These are phyloP conservation scores for Candida labiduridarum DNA, from an alignment of 1,139 yeast species.

Conservation along the genomic window DNA sequence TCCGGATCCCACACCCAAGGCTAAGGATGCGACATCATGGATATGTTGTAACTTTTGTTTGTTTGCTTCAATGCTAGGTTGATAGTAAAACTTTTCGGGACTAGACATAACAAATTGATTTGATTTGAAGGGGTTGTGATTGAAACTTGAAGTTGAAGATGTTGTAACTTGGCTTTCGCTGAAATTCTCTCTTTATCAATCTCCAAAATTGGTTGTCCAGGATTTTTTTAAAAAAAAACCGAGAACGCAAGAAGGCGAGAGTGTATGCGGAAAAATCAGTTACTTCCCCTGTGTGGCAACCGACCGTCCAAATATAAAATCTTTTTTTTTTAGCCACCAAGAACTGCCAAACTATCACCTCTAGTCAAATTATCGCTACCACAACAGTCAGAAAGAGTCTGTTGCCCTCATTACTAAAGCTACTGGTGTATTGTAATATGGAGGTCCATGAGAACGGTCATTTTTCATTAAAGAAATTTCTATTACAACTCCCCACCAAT, in stretches of 20 bases:
- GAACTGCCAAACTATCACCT: neutral
- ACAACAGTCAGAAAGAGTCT: neutral
- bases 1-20: slow-evolving; percentile 74
- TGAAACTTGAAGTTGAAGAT: neutral
- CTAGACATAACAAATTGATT: slow-evolving; percentile 2
- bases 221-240: neutral
- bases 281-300: neutral
- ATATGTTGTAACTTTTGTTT: slow-evolving; percentile 49
- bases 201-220: neutral
- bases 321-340: slow-evolving; percentile 7
- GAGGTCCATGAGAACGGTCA: slow-evolving; percentile 9
- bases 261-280: neutral
- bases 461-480: slow-evolving; percentile 23
- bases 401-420: neutral
- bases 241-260: neutral
- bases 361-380: neutral
- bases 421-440: slow-evolving; percentile 2
- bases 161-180: neutral
- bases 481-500: slow-evolving; percentile 36
- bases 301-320: neutral
- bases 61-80: slow-evolving; percentile 36
- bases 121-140: neutral
- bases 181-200: neutral
- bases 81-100: slow-evolving; percentile 17
- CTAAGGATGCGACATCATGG: slow-evolving; percentile 66